Conservation (phyloP, 2,329 filamentous ascomycete species). For the Teratosphaeriaceae sp. region DNA sequence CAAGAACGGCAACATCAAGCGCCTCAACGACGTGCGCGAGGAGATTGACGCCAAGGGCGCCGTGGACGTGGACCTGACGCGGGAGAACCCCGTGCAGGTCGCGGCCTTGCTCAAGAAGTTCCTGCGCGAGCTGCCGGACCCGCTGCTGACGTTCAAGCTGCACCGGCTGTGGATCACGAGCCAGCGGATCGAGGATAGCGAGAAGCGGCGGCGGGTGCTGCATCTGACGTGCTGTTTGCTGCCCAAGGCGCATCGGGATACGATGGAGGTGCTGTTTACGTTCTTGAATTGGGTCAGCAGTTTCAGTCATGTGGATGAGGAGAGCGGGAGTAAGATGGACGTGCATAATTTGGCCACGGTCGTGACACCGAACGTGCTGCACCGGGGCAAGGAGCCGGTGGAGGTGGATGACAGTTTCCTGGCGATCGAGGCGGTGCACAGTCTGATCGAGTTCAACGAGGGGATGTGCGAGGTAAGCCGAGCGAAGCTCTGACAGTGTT, state of each 20-base stretch:
- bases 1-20: constrained; percentile 98
- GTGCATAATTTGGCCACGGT: constrained; percentile 95
- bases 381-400: constrained; percentile 19
- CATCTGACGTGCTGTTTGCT: constrained; percentile 89
- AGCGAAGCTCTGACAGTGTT: constrained; percentile 17
- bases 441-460: constrained; percentile 87
- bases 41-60: constrained; percentile 77
- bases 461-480: constrained; percentile 95
- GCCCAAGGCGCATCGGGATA: constrained; percentile 87
- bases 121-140: constrained; percentile 87
- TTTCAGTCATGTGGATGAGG: constrained; percentile 95
- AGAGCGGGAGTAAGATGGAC: constrained; percentile 98
- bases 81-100: constrained; percentile 87
- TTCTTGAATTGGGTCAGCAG: constrained; percentile 98
- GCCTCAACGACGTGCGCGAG: constrained; percentile 77
- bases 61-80: constrained; percentile 76
- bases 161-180: constrained; percentile 86
- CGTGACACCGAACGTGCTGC: constrained; percentile 88
- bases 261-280: constrained; percentile 87
- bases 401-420: constrained; percentile 74
- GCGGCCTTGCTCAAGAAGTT: constrained; percentile 94
- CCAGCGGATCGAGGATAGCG: constrained; percentile 74
- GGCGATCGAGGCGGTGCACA: constrained; percentile 87
- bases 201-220: constrained; percentile 74
- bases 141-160: constrained; percentile 89